Conservation (phyloP, 2,329 filamentous ascomycete species). For the Aureobasidium sp. region DNA sequence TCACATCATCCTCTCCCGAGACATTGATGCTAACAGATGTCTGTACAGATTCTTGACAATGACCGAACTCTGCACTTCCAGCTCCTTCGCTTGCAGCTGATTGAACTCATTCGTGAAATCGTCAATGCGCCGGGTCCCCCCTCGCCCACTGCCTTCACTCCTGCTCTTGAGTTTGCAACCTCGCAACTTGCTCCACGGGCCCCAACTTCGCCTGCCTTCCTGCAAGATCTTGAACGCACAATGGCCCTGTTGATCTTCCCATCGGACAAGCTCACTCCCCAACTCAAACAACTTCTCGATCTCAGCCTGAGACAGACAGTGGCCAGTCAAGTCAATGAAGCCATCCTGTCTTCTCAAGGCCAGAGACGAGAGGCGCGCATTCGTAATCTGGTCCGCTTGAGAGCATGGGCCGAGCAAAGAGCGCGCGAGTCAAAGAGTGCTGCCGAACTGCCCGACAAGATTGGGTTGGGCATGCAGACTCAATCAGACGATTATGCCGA, state of each 20-base stretch:
- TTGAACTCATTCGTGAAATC: constrained; percentile 82
- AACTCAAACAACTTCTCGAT: constrained; percentile 69
- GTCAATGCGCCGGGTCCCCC: constrained; percentile 21
- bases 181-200: constrained; percentile 81
- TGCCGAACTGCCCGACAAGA: constrained; percentile 32
- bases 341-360: constrained; percentile 69
- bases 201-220: constrained; percentile 70
- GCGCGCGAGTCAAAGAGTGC: constrained; percentile 40
- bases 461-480: constrained; percentile 38
- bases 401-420: constrained; percentile 74
- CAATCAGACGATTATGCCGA: constrained; percentile 23
- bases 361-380: constrained; percentile 74
- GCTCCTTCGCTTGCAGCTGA: constrained; percentile 79
- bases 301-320: constrained; percentile 73
- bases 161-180: constrained; percentile 80
- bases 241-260: constrained; percentile 90
- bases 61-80: constrained; percentile 82
- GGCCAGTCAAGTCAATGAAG: constrained; percentile 83
- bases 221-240: constrained; percentile 82
- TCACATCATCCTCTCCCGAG: background rate
- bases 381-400: constrained; percentile 69
- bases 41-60: constrained; percentile 70
- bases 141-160: constrained; percentile 65
- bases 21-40: constrained; percentile 16
- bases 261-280: constrained; percentile 67